Base-by-base conservation (phyloP, 169 alveolate species). In the Cryptosporidium meleagridis region DNA sequence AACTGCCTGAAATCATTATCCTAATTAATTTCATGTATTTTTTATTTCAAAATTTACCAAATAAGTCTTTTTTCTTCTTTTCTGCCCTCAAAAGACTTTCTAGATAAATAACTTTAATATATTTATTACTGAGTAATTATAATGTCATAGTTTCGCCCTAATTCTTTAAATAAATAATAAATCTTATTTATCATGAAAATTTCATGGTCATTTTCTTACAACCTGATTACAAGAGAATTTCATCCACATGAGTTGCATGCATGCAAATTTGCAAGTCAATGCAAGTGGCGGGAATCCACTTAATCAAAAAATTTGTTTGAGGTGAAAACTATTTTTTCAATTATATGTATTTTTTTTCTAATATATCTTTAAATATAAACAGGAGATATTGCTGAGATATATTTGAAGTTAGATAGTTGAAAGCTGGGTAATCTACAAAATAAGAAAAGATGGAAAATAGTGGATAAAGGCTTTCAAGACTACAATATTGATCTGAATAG, bases 191-290 rank as follows among this genome's bases (percentile, higher is more conserved):
- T 12, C 18, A 48, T 5, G 0, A 48, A 48, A 14, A 48, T 48
- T 48, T 14, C 55, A 48, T 14, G 3, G 3, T 48, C n/a, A 48
- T 48, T 48, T 3, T 16, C 7, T 48, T 12, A 12, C 1, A 48
- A 1, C 55, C 12, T 14, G 55, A 48, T 48, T 48, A 2, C 21
- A 48, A 3, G 1, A 45, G 14, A 48, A 41, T 53, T n/a, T 26
- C 35, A 26, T 55, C 67, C 67, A 55, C 72, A 65, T 65, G 8
- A 65, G 4, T 35, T 29, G 23, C 72, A 65, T 37, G 72, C 53
- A 65, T 65, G 72, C 72, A 65, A n/a, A 33, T 33, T 65, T 65
- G 72, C 72, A 65, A 33, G 72, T 65, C 51, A 29, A 10, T 21
- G 72, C 23, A 65, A 33, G 9, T 12, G 72, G 72, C 72, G 72